phyloP scores from a whole-genome alignment of 106 monocot species.

The Dioscorea dumetorum region DNA sequence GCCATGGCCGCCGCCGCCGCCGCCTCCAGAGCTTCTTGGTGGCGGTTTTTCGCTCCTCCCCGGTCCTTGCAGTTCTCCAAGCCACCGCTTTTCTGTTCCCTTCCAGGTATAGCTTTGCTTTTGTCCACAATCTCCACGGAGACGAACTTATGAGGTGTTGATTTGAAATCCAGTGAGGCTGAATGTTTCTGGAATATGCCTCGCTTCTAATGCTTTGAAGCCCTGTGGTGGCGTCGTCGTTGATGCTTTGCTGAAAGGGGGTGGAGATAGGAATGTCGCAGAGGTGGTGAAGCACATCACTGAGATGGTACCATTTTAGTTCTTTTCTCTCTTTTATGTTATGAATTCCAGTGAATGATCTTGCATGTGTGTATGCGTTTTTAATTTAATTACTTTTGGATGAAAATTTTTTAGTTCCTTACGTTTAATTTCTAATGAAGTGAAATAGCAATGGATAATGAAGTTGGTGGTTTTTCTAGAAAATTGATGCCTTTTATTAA shows the following conservation, averaged over 20 bases:
- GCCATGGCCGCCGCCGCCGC: conserved; percentile 6
- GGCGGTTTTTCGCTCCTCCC: background rate
- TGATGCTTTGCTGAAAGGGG: conserved; percentile 12
- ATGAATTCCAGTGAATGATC: background rate
- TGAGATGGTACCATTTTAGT: conserved; percentile 35
- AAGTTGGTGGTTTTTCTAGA: too few species aligned
- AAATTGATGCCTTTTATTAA: too few species aligned
- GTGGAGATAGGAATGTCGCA: conserved; percentile 33
- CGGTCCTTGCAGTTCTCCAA: background rate
- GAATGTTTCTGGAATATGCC: background rate
- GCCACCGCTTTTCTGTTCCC: background rate
- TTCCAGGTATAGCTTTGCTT: background rate
- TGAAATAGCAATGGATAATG: too few species aligned
- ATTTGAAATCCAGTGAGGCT: too few species aligned
- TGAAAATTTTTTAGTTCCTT: background rate
- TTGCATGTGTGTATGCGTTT: background rate
- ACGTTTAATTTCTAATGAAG: background rate
- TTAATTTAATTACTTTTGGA: background rate
- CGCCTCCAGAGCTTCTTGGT: background rate
- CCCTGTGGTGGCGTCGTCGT: background rate
- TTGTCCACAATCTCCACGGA: background rate
- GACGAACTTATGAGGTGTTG: too few species aligned
- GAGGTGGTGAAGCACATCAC: conserved; percentile 50
- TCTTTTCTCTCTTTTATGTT: background rate
- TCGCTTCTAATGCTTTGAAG: conserved; percentile 7